These are phyloP conservation scores for Ganoderma sinense DNA, from an alignment of 1,284 basidiomycete genomes.

Conservation along the genomic window DNA sequence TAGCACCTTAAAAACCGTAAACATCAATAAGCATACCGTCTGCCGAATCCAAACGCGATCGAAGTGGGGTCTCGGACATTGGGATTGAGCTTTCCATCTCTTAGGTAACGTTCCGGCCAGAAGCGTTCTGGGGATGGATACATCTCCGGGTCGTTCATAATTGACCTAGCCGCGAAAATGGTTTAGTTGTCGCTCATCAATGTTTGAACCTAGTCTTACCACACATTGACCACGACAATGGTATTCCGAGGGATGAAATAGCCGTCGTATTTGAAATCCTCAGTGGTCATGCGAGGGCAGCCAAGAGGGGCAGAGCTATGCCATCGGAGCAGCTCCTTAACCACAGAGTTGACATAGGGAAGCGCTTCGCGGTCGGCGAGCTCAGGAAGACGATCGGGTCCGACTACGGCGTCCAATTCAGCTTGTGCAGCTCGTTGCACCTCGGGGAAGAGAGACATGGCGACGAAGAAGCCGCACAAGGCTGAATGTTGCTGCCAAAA, in stretches of 20 bases:
- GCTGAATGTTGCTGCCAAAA: conserved; percentile 30
- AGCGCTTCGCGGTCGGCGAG: conserved; percentile 19
- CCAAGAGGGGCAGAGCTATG: conserved; percentile 8
- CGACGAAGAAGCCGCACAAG: conserved; percentile 32
- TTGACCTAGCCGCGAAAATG: conserved; percentile 23
- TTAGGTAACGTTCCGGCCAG: conserved; percentile 31
- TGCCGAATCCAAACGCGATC: conserved; percentile 22
- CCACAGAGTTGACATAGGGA: conserved; percentile 22
- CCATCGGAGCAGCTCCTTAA: conserved; percentile 18
- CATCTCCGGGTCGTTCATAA: conserved; percentile 27
- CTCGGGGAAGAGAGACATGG: conserved; percentile 33
- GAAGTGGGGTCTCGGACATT: conserved; percentile 12
- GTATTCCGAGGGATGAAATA: conserved; percentile 22
- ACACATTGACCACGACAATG: conserved; percentile 13
- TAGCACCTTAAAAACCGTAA: background rate
- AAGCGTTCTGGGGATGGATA: conserved; percentile 34
- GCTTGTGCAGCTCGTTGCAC: conserved; percentile 20
- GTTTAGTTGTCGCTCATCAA: background rate
- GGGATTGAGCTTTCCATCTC: background rate
- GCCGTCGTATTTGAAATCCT: conserved; percentile 24
- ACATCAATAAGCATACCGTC: conserved; percentile 13
- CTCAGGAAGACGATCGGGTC: conserved; percentile 17
- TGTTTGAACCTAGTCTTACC: conserved; percentile 1
- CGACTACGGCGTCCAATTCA: conserved; percentile 20
- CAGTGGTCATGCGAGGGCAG: conserved; percentile 12